Evolutionary conservation across 164 flowering plant species (phyloP).

Genomic region (Aristolochia contorta): DNA sequence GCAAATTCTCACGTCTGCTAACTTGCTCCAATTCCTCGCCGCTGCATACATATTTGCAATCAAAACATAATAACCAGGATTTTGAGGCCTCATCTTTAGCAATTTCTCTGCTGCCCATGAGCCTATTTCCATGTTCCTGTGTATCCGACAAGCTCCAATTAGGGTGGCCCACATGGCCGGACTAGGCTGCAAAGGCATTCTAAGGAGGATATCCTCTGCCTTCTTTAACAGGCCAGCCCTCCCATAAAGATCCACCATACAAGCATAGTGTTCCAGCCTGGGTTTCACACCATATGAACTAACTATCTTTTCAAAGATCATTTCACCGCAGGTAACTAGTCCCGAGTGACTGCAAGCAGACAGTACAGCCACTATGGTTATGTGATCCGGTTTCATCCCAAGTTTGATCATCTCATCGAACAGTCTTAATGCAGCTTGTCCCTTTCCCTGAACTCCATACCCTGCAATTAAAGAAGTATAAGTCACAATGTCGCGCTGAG

Average conservation of each 20-base stretch:
- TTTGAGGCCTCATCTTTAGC: constrained; percentile 35
- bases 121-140: constrained; percentile 38
- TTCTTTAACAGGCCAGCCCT: constrained; percentile 44
- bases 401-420: constrained; percentile 41
- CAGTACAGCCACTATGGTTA: constrained; percentile 55
- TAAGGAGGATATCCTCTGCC: constrained; percentile 29
- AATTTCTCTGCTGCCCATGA: constrained; percentile 54
- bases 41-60: constrained; percentile 58
- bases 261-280: constrained; percentile 48
- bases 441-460: constrained; percentile 54
- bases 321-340: constrained; percentile 30
- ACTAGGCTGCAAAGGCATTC: constrained; percentile 43
- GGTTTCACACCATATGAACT: constrained; percentile 27
- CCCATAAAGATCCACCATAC: constrained; percentile 58
- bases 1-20: constrained; percentile 36
- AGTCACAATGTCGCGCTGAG: constrained; percentile 38
- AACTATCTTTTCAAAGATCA: constrained; percentile 34
- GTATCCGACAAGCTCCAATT: constrained; percentile 39
- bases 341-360: constrained; percentile 69
- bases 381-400: constrained; percentile 42
- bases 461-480: constrained; percentile 60
- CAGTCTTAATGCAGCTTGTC: constrained; percentile 27
- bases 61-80: constrained; percentile 47
- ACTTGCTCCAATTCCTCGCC: constrained; percentile 37
- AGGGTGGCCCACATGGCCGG: constrained; percentile 57